Evolutionary conservation across 768 basidiomycete species (phyloP).

Genomic region (Suillus spraguei): DNA sequence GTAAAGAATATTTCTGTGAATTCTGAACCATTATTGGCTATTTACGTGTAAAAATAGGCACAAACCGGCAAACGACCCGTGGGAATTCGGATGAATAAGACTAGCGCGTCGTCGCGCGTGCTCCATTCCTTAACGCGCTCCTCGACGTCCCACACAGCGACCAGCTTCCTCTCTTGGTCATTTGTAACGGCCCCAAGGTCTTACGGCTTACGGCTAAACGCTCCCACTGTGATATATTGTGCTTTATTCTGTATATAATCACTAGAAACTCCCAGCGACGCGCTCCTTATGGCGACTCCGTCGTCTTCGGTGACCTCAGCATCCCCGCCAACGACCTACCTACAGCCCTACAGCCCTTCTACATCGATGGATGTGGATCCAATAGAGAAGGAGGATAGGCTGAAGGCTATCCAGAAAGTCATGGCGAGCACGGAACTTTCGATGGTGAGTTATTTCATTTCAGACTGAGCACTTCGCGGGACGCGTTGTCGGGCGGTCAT

Average conservation of each 20-base stretch:
- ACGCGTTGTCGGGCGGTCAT: constrained; percentile 48
- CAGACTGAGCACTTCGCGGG: constrained; percentile 27
- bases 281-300: constrained; percentile 69
- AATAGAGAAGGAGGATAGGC: constrained; percentile 58
- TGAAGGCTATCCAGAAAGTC: constrained; percentile 74
- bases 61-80: constrained; percentile 25
- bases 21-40: constrained; percentile 17
- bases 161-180: constrained; percentile 36
- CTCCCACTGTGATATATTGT: constrained; percentile 21
- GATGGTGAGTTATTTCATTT: constrained; percentile 58
- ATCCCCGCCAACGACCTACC: constrained; percentile 72
- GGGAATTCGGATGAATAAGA: constrained; percentile 40
- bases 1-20: constrained; percentile 10
- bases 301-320: constrained; percentile 82
- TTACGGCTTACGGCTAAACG: constrained; percentile 11
- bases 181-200: constrained; percentile 33
- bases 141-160: constrained; percentile 40
- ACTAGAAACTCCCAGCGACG: constrained; percentile 23
- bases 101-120: constrained; percentile 39
- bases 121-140: constrained; percentile 39
- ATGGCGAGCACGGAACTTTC: constrained; percentile 78
- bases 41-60: constrained; percentile 21
- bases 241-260: constrained; percentile 20
- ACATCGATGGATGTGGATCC: constrained; percentile 43
- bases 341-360: constrained; percentile 45